phyloP scores from a whole-genome alignment of 805 yeast species.

The Candida fluviatilis region DNA sequence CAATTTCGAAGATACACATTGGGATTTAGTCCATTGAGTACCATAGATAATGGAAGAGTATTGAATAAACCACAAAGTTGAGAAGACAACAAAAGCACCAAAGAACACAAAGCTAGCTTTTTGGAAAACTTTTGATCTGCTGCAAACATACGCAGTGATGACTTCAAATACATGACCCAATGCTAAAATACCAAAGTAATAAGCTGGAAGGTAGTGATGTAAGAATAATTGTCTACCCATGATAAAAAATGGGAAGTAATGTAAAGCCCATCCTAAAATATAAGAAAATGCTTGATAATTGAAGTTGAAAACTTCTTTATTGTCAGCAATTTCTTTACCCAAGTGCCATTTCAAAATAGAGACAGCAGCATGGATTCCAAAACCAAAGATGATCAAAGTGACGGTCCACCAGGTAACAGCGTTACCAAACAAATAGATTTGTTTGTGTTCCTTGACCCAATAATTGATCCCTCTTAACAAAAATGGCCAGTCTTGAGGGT shows the following conservation, averaged over 20 bases:
- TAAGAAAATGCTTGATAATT: slow-evolving; percentile 61
- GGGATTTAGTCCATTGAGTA: slow-evolving; percentile 66
- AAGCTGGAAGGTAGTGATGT: slow-evolving; percentile 91
- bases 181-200: slow-evolving; percentile 79
- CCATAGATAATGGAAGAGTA: slow-evolving; percentile 79
- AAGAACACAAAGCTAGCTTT: slow-evolving; percentile 43
- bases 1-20: slow-evolving; percentile 61
- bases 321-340: slow-evolving; percentile 38
- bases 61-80: slow-evolving; percentile 51
- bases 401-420: slow-evolving; percentile 78
- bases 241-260: slow-evolving; percentile 70
- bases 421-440: slow-evolving; percentile 72
- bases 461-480: slow-evolving; percentile 76
- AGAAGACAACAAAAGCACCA: slow-evolving; percentile 43
- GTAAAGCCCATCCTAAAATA: slow-evolving; percentile 66
- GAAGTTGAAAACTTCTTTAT: slow-evolving; percentile 58
- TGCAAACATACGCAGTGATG: slow-evolving; percentile 37
- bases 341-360: slow-evolving; percentile 61
- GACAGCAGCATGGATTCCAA: slow-evolving; percentile 45
- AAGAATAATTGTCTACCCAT: slow-evolving; percentile 93
- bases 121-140: slow-evolving; percentile 37
- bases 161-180: slow-evolving; percentile 66
- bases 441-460: slow-evolving; percentile 61
- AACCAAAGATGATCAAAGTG: slow-evolving; percentile 48
- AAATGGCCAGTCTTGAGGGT: slow-evolving; percentile 73